phyloP scores from a whole-genome alignment of 1,139 yeast genomes.

The Saccharomyces hybrid region DNA sequence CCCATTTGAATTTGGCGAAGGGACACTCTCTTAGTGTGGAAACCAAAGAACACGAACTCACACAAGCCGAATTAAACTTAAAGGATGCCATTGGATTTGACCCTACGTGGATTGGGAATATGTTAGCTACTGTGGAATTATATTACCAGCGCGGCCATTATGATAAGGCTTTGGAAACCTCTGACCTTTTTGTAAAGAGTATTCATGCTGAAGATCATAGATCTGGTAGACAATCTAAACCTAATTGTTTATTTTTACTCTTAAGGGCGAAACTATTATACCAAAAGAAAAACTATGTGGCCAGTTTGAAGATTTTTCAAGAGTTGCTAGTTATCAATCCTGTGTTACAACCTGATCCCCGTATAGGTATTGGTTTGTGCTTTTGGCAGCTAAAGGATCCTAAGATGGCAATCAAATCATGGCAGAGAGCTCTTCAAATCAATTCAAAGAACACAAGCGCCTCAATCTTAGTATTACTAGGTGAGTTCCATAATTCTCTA shows the following conservation, averaged over 20 bases:
- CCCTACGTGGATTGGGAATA: conserved; percentile 40
- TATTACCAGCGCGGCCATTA: conserved; percentile 42
- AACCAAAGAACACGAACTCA: conserved; percentile 26
- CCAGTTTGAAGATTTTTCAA: conserved; percentile 76
- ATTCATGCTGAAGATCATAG: conserved; percentile 30
- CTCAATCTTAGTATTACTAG: conserved; percentile 56
- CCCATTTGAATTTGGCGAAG: conserved; percentile 49
- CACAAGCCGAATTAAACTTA: conserved; percentile 31
- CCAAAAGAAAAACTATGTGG: conserved; percentile 61
- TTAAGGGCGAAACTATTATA: conserved; percentile 81
- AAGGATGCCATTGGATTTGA: conserved; percentile 35
- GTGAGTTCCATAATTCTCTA: conserved; percentile 57
- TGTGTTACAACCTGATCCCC: conserved; percentile 75
- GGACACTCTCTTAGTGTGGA: conserved; percentile 29
- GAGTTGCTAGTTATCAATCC: conserved; percentile 74
- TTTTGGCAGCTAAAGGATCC: conserved; percentile 82
- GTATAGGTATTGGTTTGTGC: conserved; percentile 92
- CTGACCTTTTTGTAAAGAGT: conserved; percentile 46
- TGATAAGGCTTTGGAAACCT: conserved; percentile 59
- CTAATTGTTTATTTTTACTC: conserved; percentile 67
- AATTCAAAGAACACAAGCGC: conserved; percentile 57
- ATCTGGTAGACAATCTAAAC: conserved; percentile 26
- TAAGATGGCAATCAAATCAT: conserved; percentile 66
- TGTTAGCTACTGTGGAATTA: conserved; percentile 54
- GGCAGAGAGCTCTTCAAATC: conserved; percentile 72